phyloP scores from a whole-genome alignment of 129 eudicot species.

The Daucus carota region DNA sequence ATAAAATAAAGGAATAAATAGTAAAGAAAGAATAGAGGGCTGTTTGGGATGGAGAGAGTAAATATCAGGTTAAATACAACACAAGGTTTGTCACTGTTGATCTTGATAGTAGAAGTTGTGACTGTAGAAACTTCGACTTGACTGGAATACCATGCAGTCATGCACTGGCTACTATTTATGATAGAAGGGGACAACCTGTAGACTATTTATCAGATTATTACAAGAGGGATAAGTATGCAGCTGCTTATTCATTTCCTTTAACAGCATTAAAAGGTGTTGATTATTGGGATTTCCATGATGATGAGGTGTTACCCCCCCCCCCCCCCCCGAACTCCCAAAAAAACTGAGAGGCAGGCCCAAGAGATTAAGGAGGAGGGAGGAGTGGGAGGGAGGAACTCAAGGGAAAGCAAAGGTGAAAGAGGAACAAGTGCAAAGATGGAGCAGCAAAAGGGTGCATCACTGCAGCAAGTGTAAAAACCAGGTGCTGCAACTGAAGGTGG shows the following conservation, averaged over 20 bases:
- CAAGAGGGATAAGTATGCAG: neutral
- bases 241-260: neutral
- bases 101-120: no score
- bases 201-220: neutral
- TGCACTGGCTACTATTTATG: no score
- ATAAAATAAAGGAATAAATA: no score
- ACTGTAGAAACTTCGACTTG: no score
- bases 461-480: neutral
- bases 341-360: slow-evolving; percentile 63
- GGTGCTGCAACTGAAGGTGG: no score
- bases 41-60: no score
- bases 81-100: no score
- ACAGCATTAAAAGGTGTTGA: neutral
- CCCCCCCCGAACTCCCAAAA: slow-evolving; percentile 61
- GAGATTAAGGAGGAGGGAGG: slow-evolving; percentile 37
- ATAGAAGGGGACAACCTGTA: neutral
- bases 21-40: no score
- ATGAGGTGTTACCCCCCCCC: slow-evolving; percentile 25
- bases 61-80: no score
- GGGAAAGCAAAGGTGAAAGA: neutral
- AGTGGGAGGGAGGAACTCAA: neutral
- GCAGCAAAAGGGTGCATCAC: neutral
- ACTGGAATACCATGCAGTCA: no score
- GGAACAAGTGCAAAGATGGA: neutral
- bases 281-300: neutral